phyloP scores from a whole-genome alignment of 208 protist species.

The Trypanosoma avium region DNA sequence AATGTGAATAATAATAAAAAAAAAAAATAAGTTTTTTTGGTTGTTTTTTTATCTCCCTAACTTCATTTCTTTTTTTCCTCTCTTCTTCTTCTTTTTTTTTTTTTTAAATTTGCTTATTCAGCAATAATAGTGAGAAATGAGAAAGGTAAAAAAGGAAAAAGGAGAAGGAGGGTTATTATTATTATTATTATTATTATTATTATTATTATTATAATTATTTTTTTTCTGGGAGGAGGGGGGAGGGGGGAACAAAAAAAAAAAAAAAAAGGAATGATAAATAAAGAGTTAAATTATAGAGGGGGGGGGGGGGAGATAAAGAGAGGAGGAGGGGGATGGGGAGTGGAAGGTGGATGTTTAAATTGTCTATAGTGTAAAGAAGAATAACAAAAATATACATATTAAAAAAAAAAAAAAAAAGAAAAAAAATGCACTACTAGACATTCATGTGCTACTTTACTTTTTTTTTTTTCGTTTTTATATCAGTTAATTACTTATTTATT shows the following conservation, averaged over 20 bases:
- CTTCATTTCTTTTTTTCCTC: too few relatives aligned
- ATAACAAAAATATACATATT: too few relatives aligned
- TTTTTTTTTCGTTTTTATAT: not conserved
- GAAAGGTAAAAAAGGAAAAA: too few relatives aligned
- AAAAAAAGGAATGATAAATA: not conserved
- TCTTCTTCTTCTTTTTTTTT: too few relatives aligned
- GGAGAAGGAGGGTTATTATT: not conserved
- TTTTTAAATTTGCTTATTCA: too few relatives aligned
- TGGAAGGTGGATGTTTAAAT: too few relatives aligned
- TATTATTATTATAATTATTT: conserved; percentile 10
- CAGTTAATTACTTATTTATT: not conserved
- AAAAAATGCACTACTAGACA: conserved; percentile 3
- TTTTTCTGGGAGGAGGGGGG: not conserved
- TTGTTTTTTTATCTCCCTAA: too few relatives aligned
- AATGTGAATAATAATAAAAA: too few relatives aligned
- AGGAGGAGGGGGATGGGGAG: too few relatives aligned
- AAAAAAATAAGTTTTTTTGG: too few relatives aligned
- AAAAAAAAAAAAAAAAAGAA: not conserved
- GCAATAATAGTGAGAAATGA: too few relatives aligned
- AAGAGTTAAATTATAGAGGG: not conserved
- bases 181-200: conserved; percentile 4
- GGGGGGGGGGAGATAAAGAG: not conserved
- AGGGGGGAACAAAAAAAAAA: not conserved
- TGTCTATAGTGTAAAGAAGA: too few relatives aligned
- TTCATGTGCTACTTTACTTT: conserved; percentile 22